Evolutionary conservation across 768 basidiomycete species (phyloP).

Genomic region (Suillus plorans): DNA sequence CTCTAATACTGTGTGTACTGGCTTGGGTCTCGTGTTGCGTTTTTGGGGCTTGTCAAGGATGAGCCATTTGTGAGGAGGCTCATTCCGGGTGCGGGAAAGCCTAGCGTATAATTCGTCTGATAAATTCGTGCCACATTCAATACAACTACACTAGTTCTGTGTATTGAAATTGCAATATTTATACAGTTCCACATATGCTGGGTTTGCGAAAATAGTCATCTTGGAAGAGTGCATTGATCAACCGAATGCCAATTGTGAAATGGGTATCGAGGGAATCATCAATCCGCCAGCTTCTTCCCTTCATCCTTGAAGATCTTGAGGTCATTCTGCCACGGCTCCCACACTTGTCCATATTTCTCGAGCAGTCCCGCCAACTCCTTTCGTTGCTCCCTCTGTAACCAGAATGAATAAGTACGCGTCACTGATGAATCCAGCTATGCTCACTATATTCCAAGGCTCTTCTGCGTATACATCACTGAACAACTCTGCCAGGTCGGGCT

Average conservation of each 20-base stretch:
- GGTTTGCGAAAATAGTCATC: not conserved
- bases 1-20: slow-evolving; percentile 8
- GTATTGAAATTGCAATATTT: not conserved
- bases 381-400: slow-evolving; percentile 72
- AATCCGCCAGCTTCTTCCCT: slow-evolving; percentile 56
- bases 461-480: slow-evolving; percentile 90
- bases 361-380: slow-evolving; percentile 72
- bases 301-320: slow-evolving; percentile 72
- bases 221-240: not conserved
- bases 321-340: slow-evolving; percentile 86
- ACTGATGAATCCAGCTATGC: slow-evolving; percentile 29
- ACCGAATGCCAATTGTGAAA: too few species aligned
- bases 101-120: not conserved
- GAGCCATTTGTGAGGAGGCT: slow-evolving; percentile 8
- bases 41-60: slow-evolving; percentile 8
- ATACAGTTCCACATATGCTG: slow-evolving; percentile 3
- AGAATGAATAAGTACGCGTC: slow-evolving; percentile 2
- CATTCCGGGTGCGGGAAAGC: slow-evolving; percentile 4
- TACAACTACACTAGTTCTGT: not conserved
- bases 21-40: slow-evolving; percentile 6
- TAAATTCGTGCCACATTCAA: not conserved
- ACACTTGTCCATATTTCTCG: slow-evolving; percentile 82
- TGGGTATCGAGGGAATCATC: slow-evolving; percentile 9
- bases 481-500: slow-evolving; percentile 71
- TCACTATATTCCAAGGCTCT: slow-evolving; percentile 80